Percentiles rank a stretch among this genome's conserved stretches.
Conservation (phyloP, 352 stramenopile genomes). For the Globisporangium radiosum region DNA sequence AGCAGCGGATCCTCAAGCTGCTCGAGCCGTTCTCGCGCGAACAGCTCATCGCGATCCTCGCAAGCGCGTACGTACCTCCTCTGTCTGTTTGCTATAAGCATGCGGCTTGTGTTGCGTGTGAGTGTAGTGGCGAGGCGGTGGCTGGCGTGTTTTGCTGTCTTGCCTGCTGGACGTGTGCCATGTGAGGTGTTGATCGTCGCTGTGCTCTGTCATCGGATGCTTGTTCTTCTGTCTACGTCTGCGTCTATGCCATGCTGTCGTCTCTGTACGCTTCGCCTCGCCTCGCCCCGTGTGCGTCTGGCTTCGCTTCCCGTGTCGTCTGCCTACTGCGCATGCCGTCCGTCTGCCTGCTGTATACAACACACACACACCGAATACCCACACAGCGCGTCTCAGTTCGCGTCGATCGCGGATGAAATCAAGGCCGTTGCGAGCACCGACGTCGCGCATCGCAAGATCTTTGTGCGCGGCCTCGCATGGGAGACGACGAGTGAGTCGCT, state of each 20-base stretch:
- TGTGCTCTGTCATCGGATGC: conserved; percentile 1
- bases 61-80: conserved; percentile 40
- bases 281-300: neutral
- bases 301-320: neutral
- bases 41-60: conserved; percentile 59
- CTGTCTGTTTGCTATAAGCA: conserved; percentile 2
- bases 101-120: conserved; percentile 7
- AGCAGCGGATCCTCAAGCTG: conserved; percentile 27
- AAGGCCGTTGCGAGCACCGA: conserved; percentile 45
- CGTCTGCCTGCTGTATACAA: neutral
- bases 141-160: neutral
- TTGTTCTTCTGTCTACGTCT: conserved; percentile 1
- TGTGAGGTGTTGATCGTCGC: conserved; percentile 9
- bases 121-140: conserved; percentile 1
- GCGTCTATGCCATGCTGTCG: neutral
- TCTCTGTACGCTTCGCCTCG: neutral
- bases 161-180: neutral
- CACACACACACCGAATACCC: neutral
- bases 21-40: conserved; percentile 52
- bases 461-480: conserved; percentile 57
- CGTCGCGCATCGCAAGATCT: conserved; percentile 63
- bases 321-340: neutral
- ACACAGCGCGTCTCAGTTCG: conserved; percentile 49
- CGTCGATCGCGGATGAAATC: conserved; percentile 52
- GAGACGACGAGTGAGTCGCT: conserved; percentile 46